Conservation (phyloP, 1,284 basidiomycete species). For the Marasmius oreades region DNA sequence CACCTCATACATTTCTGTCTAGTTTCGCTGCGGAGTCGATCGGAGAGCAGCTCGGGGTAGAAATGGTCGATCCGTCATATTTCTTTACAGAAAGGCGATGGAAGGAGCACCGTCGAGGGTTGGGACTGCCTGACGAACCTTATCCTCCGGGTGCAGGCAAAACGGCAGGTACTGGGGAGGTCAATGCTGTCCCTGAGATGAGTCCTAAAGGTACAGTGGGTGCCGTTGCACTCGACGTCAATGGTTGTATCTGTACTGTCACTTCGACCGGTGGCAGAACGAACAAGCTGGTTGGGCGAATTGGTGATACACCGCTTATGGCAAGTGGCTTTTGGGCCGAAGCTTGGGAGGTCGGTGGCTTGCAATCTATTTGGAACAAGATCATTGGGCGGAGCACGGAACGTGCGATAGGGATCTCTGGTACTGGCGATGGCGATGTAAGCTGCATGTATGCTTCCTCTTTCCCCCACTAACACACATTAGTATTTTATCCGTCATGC, state of each 20-base stretch:
- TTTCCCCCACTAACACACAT: too few species aligned
- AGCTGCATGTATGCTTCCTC: slow-evolving; percentile 18
- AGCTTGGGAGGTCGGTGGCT: slow-evolving; percentile 54
- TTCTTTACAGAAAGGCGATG: slow-evolving; percentile 73
- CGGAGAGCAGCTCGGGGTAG: slow-evolving; percentile 49
- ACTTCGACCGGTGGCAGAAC: slow-evolving; percentile 82
- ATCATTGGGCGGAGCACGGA: slow-evolving; percentile 32
- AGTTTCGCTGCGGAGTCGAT: slow-evolving; percentile 60
- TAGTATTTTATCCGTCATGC: slow-evolving; percentile 76
- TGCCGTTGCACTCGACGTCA: slow-evolving; percentile 73
- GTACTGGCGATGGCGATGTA: slow-evolving; percentile 84
- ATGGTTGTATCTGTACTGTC: slow-evolving; percentile 67
- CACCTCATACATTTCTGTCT: slow-evolving; percentile 70
- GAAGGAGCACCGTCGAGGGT: slow-evolving; percentile 67
- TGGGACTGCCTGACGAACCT: slow-evolving; percentile 69
- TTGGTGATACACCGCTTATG: slow-evolving; percentile 80
- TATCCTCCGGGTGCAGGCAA: slow-evolving; percentile 11
- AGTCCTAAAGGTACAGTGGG: slow-evolving; percentile 78
- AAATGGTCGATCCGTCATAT: slow-evolving; percentile 68
- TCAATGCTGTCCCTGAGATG: slow-evolving; percentile 43
- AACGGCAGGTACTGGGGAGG: slow-evolving; percentile 15
- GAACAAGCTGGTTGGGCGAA: slow-evolving; percentile 77
- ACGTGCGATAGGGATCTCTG: slow-evolving; percentile 71
- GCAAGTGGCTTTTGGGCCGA: slow-evolving; percentile 82
- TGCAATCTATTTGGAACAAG: slow-evolving; percentile 37